These are phyloP conservation scores for Candida saitoana DNA, from an alignment of 805 yeast genomes.

Conservation along the genomic window DNA sequence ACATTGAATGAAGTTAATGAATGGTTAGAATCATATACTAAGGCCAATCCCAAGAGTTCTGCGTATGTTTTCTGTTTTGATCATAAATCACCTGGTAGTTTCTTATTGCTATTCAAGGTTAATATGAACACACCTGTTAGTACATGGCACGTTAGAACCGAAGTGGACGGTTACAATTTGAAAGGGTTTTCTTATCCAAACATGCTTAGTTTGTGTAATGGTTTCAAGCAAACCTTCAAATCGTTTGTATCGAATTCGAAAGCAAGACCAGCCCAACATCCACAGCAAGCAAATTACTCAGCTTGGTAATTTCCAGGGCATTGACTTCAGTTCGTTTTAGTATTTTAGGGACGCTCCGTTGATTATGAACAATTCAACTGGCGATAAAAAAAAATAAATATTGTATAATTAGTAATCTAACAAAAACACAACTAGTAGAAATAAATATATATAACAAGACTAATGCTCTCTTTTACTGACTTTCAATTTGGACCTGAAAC, in stretches of 20 bases:
- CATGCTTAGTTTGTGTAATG: constrained; percentile 84
- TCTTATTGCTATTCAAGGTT: constrained; percentile 79
- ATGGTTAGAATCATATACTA: constrained; percentile 84
- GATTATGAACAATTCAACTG: not conserved
- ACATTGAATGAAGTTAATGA: constrained; percentile 73
- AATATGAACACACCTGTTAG: constrained; percentile 62
- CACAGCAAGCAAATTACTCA: constrained; percentile 7
- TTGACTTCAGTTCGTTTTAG: not conserved
- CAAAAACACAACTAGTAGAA: too few species aligned
- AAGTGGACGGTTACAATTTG: constrained; percentile 79
- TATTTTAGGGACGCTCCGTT: not conserved
- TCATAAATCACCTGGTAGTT: constrained; percentile 92
- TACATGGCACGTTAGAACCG: constrained; percentile 89
- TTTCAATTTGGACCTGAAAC: constrained; percentile 59
- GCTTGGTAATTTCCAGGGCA: not conserved
- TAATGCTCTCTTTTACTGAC: constrained; percentile 13
- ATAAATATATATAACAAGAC: too few species aligned
- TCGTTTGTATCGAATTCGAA: constrained; percentile 22
- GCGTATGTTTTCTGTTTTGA: constrained; percentile 90
- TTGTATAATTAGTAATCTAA: constrained; percentile 1
- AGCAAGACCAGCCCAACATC: constrained; percentile 13
- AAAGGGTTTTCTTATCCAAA: constrained; percentile 83
- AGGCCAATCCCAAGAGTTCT: constrained; percentile 85
- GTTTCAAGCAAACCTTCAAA: constrained; percentile 72
- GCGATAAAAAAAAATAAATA: constrained; percentile 2